Conservation (phyloP, 2,329 filamentous ascomycete genomes). For the Plectosphaerella plurivora region DNA sequence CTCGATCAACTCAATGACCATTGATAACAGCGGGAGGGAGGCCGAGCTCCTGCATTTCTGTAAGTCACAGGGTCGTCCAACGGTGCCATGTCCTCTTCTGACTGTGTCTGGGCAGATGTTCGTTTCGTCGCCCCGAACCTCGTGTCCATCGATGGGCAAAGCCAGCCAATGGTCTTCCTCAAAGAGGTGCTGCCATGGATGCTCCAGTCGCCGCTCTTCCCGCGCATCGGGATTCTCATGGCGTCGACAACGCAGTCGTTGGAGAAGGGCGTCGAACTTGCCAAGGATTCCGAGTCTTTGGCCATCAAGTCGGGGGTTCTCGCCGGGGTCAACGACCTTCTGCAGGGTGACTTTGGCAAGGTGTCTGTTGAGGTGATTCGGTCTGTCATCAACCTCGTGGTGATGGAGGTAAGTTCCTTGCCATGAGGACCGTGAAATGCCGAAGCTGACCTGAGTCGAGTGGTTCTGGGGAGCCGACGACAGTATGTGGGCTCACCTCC, state of each 20-base stretch:
- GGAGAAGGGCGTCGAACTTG: conserved; percentile 12
- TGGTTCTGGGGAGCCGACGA: conserved; percentile 21
- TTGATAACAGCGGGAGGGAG: conserved; percentile 16
- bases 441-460: background rate
- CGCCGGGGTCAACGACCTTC: conserved; percentile 19
- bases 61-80: conserved; percentile 8
- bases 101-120: conserved; percentile 10
- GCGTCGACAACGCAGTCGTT: conserved; percentile 21
- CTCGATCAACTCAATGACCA: conserved; percentile 32
- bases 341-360: conserved; percentile 11
- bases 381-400: conserved; percentile 21
- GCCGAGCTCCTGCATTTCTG: conserved; percentile 21
- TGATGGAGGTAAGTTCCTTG: conserved; percentile 18
- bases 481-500: conserved; percentile 23
- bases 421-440: background rate
- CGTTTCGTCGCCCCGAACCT: conserved; percentile 22
- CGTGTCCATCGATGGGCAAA: conserved; percentile 22
- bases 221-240: conserved; percentile 22
- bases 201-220: conserved; percentile 23
- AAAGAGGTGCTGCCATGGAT: conserved; percentile 21
- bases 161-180: conserved; percentile 16
- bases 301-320: conserved; percentile 19
- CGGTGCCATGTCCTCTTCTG: background rate
- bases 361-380: conserved; percentile 20
- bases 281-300: conserved; percentile 18